These are phyloP conservation scores for Colletotrichum orbiculare DNA, from an alignment of 2,329 filamentous ascomycete species.

Conservation along the genomic window DNA sequence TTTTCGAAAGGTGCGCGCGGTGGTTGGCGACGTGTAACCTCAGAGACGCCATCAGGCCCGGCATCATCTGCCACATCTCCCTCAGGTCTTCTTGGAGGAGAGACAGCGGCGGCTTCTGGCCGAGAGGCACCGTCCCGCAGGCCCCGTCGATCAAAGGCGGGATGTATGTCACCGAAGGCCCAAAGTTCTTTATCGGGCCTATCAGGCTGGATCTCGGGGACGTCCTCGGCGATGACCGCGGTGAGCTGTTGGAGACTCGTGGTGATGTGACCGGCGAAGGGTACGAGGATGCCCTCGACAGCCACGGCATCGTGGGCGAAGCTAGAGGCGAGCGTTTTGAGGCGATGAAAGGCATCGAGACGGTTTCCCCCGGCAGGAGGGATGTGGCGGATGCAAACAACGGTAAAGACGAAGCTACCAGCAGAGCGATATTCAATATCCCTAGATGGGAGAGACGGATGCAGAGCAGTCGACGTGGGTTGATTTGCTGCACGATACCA, in stretches of 20 bases:
- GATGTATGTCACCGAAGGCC: slow-evolving; percentile 45
- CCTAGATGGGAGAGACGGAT: background rate
- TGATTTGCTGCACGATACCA: background rate
- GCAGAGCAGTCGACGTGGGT: background rate
- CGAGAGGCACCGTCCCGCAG: slow-evolving; percentile 46
- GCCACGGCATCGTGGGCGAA: slow-evolving; percentile 32
- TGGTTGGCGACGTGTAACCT: slow-evolving; percentile 35
- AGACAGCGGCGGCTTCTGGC: slow-evolving; percentile 39
- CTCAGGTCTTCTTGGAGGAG: slow-evolving; percentile 41
- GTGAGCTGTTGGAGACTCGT: slow-evolving; percentile 5
- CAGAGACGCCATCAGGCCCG: slow-evolving; percentile 39
- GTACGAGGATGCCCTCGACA: slow-evolving; percentile 35
- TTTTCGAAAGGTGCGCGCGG: slow-evolving; percentile 37
- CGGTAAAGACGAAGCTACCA: background rate
- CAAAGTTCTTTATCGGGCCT: slow-evolving; percentile 32
- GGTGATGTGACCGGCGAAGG: slow-evolving; percentile 29
- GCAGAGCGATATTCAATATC: background rate
- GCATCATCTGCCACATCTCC: slow-evolving; percentile 38
- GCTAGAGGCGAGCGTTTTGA: slow-evolving; percentile 29
- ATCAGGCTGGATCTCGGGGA: slow-evolving; percentile 28
- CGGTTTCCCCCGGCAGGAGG: background rate
- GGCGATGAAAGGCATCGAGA: slow-evolving; percentile 36
- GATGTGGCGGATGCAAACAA: background rate
- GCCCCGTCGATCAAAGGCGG: slow-evolving; percentile 50
- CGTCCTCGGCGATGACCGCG: slow-evolving; percentile 21